Evolutionary conservation across 306 rosid species (phyloP).

Genomic region (Cucurbita moschata): DNA sequence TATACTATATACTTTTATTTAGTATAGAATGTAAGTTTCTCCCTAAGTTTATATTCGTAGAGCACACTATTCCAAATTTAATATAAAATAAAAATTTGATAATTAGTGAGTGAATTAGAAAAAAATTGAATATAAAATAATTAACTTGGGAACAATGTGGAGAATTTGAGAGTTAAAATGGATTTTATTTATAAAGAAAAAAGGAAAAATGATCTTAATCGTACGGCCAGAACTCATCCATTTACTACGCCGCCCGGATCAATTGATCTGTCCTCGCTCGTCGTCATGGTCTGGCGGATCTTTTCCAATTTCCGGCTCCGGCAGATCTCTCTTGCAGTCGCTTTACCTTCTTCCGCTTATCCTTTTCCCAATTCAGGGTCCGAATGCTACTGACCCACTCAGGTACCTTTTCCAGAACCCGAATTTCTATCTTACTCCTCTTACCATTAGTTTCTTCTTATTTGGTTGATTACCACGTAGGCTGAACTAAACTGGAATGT

Average conservation of each 20-base stretch:
- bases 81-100: no score
- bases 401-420: slow-evolving; percentile 13
- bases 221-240: not conserved
- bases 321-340: not conserved
- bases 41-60: no score
- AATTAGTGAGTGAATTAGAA: no score
- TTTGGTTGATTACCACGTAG: not conserved
- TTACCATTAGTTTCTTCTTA: not conserved
- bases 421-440: not conserved
- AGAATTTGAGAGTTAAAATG: no score
- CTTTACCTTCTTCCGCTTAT: not conserved
- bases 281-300: not conserved
- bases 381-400: not conserved
- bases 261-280: not conserved
- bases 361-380: not conserved
- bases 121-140: no score
- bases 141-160: no score
- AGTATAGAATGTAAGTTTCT: no score
- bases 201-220: not conserved
- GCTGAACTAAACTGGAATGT: not conserved
- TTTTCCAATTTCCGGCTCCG: not conserved
- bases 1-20: no score
- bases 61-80: not conserved
- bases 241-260: not conserved
- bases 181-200: not conserved